Evolutionary conservation across 1,284 basidiomycete species (phyloP).

Genomic region (Earliella scabrosa): DNA sequence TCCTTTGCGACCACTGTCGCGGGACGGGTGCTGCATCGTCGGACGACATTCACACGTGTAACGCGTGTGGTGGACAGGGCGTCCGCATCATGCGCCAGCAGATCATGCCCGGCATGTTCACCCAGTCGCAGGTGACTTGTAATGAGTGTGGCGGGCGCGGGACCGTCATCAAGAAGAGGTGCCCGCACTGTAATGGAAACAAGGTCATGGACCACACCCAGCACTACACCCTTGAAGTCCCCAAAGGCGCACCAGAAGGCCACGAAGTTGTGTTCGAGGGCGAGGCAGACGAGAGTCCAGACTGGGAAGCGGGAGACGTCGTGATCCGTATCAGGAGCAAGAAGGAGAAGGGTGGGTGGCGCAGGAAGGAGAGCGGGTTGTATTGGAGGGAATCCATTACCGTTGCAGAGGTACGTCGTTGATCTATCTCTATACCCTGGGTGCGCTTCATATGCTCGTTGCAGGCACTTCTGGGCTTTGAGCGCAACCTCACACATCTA

Average conservation of each 20-base stretch:
- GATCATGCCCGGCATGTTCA: conserved; percentile 95
- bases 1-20: conserved; percentile 92
- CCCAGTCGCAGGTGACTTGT: conserved; percentile 79
- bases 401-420: conserved; percentile 78
- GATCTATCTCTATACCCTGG: neutral
- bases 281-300: conserved; percentile 91
- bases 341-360: conserved; percentile 79
- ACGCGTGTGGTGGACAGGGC: conserved; percentile 83
- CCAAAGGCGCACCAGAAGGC: conserved; percentile 90
- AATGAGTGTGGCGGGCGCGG: conserved; percentile 86
- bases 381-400: conserved; percentile 92
- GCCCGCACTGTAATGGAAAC: conserved; percentile 81
- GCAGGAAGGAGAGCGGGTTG: conserved; percentile 85
- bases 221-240: conserved; percentile 81
- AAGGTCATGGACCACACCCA: conserved; percentile 87
- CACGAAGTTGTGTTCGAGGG: conserved; percentile 91
- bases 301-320: conserved; percentile 92
- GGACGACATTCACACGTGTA: conserved; percentile 82
- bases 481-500: conserved; percentile 85
- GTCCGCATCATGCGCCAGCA: conserved; percentile 87
- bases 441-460: conserved; percentile 1
- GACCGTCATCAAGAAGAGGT: conserved; percentile 73
- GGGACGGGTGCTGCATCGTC: conserved; percentile 91
- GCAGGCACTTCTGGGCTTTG: conserved; percentile 82
- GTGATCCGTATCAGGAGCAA: conserved; percentile 81